Percentiles rank a stretch among this genome's conserved stretches.
These are phyloP conservation scores for Knoxdaviesia proteae DNA, from an alignment of 2,329 filamentous ascomycete species.

Conservation along the genomic window DNA sequence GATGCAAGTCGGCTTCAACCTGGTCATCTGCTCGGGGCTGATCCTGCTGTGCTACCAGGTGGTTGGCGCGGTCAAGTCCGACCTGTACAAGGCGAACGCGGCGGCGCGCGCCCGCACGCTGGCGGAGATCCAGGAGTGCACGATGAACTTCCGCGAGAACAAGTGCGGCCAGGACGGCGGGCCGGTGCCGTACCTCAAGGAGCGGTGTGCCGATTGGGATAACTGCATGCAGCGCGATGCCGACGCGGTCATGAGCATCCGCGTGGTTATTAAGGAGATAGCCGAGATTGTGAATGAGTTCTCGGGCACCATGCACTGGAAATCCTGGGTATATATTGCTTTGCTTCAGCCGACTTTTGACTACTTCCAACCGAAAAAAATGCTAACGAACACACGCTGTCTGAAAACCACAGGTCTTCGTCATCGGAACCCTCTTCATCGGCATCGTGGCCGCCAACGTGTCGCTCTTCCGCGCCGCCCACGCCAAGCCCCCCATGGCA, in stretches of 20 bases:
- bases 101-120: conserved; percentile 48
- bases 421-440: conserved; percentile 25
- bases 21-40: conserved; percentile 31
- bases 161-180: conserved; percentile 39
- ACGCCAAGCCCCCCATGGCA: background rate
- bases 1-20: conserved; percentile 41
- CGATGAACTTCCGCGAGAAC: conserved; percentile 54
- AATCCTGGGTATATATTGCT: conserved; percentile 33
- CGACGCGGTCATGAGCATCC: conserved; percentile 54
- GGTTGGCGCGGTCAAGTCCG: conserved; percentile 47
- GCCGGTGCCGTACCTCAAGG: conserved; percentile 47
- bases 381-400: background rate
- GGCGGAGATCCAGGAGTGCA: conserved; percentile 53
- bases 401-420: conserved; percentile 21
- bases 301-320: conserved; percentile 74
- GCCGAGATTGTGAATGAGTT: conserved; percentile 89
- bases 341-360: background rate
- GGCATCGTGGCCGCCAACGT: conserved; percentile 30
- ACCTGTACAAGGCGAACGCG: conserved; percentile 53
- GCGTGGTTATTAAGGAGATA: conserved; percentile 69
- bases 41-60: conserved; percentile 50
- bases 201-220: conserved; percentile 61
- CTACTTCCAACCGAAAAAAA: background rate
- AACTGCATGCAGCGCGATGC: conserved; percentile 76
- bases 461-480: conserved; percentile 11